Conservation (phyloP, 768 basidiomycete genomes). For the Lactifluus subvellereus region DNA sequence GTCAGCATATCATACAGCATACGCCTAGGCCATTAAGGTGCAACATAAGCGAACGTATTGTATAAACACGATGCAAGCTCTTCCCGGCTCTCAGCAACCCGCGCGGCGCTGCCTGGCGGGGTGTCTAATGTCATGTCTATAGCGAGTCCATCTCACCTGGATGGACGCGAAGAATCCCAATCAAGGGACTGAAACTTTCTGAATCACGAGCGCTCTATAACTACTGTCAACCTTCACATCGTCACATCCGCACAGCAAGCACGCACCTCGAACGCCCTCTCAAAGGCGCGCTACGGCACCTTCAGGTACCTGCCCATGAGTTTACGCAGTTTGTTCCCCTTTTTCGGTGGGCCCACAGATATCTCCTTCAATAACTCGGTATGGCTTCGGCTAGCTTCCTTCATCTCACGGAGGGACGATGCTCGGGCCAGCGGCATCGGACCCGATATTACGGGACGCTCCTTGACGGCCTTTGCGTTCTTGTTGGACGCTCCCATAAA, state of each 20-base stretch:
- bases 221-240: constrained; percentile 9
- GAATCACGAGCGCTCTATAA: neutral
- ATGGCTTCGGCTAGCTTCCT: constrained; percentile 19
- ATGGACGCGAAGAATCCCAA: neutral
- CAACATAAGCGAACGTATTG: constrained; percentile 9
- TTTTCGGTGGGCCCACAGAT: constrained; percentile 18
- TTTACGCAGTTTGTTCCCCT: constrained; percentile 30
- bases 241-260: constrained; percentile 1
- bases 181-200: neutral
- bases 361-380: constrained; percentile 17
- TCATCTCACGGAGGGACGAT: constrained; percentile 21
- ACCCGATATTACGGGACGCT: constrained; percentile 31
- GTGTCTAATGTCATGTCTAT: neutral
- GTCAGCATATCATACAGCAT: constrained; percentile 14
- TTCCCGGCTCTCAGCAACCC: constrained; percentile 14
- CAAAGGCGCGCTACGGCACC: constrained; percentile 16
- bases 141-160: constrained; percentile 9
- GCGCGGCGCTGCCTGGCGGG: neutral
- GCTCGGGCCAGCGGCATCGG: constrained; percentile 30
- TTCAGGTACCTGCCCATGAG: constrained; percentile 25
- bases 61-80: constrained; percentile 13
- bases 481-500: constrained; percentile 24
- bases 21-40: constrained; percentile 3
- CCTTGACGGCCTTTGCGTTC: constrained; percentile 14
- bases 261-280: constrained; percentile 16